Evolutionary conservation across 2,329 filamentous ascomycete species (phyloP).

Genomic region (Tolypocladium tundrense): DNA sequence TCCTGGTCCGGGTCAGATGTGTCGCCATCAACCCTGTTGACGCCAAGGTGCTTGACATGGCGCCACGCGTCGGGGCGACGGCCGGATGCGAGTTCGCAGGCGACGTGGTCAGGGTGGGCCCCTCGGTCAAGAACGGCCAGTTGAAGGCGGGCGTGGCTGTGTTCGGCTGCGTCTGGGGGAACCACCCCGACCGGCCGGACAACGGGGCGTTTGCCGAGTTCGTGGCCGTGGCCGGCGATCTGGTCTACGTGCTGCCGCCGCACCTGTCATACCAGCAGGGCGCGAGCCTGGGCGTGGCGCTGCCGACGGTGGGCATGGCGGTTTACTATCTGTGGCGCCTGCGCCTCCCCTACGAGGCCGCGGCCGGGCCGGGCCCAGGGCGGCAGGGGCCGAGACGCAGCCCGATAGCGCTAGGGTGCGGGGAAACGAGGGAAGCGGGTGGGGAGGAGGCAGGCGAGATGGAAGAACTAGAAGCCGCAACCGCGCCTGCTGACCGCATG

Average conservation of each 20-base stretch:
- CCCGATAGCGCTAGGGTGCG: too few species aligned
- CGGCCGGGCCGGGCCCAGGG: not conserved
- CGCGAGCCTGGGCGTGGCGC: not conserved
- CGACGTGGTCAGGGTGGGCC: not conserved
- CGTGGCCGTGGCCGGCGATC: not conserved
- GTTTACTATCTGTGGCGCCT: not conserved
- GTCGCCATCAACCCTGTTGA: not conserved
- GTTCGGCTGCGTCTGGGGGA: not conserved
- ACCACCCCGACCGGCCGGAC: not conserved
- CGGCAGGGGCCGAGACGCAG: not conserved
- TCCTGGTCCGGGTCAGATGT: not conserved
- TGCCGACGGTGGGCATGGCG: not conserved
- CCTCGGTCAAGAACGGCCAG: not conserved
- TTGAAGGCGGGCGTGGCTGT: not conserved
- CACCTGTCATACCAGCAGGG: not conserved
- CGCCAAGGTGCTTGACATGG: not conserved
- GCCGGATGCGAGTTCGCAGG: not conserved
- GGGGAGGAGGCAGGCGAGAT: not conserved
- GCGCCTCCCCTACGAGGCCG: not conserved
- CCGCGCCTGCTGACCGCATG: not conserved
- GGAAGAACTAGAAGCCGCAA: not conserved
- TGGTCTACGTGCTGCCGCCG: not conserved
- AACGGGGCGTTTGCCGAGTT: not conserved
- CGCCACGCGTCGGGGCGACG: not conserved
- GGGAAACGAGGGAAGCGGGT: too few species aligned